Conservation (phyloP, 164 flowering plant species). For the Aristolochia californica region DNA sequence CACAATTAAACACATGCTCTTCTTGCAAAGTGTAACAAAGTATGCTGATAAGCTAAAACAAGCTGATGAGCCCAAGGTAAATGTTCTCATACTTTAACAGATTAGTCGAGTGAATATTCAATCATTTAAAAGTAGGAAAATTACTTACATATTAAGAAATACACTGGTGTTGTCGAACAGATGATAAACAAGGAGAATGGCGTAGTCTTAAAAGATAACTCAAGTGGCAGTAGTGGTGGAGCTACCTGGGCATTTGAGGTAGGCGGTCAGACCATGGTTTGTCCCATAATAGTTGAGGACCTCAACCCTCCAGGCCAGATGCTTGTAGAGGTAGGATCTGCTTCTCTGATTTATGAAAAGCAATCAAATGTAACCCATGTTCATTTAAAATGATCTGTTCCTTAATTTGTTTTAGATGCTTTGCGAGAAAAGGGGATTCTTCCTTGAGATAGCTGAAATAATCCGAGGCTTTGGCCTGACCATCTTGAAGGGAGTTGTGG, state of each 20-base stretch:
- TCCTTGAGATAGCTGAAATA: conserved; percentile 78
- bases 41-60: conserved; percentile 60
- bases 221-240: conserved; percentile 24
- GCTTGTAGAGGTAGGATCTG: conserved; percentile 64
- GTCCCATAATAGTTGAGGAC: conserved; percentile 80
- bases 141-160: too few species aligned
- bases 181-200: conserved; percentile 32
- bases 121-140: not conserved
- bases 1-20: conserved; percentile 71
- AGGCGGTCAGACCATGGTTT: conserved; percentile 44
- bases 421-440: conserved; percentile 72
- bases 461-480: conserved; percentile 70
- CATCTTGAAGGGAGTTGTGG: conserved; percentile 78
- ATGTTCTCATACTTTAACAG: not conserved
- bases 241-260: conserved; percentile 82
- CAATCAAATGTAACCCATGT: not conserved
- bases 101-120: not conserved
- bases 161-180: conserved; percentile 16
- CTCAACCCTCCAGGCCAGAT: conserved; percentile 67
- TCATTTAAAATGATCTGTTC: not conserved
- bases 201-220: conserved; percentile 26
- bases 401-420: conserved; percentile 46
- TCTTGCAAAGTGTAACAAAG: conserved; percentile 64
- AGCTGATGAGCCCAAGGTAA: conserved; percentile 53
- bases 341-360: not conserved